These are phyloP conservation scores for Gonium pectorale DNA, from an alignment of 139 green algal species.

Conservation along the genomic window DNA sequence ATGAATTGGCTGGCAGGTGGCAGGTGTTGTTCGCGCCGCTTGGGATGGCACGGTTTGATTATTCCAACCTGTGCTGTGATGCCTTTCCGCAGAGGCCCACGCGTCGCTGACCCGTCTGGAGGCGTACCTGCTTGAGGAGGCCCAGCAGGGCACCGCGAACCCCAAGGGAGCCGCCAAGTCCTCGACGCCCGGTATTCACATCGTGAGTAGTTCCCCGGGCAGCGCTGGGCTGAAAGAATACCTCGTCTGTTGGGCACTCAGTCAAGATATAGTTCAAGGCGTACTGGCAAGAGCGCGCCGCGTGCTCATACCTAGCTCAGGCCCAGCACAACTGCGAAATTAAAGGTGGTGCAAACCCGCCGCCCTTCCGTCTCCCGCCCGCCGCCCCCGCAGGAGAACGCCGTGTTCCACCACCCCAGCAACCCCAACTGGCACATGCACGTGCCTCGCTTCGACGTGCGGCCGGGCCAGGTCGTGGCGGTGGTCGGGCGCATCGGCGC, in stretches of 20 bases:
- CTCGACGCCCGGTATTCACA: background rate
- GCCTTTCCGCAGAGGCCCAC: constrained; percentile 41
- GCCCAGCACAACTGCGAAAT: background rate
- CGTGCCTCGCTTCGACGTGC: constrained; percentile 52
- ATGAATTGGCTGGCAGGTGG: too few species aligned
- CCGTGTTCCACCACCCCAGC: constrained; percentile 63
- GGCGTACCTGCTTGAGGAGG: constrained; percentile 67
- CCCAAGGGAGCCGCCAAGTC: background rate
- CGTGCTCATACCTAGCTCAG: background rate
- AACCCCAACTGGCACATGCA: constrained; percentile 58
- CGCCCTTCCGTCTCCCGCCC: background rate
- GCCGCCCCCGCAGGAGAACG: constrained; percentile 47
- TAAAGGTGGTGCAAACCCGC: too few species aligned
- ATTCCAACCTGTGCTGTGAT: too few species aligned
- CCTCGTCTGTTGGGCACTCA: too few species aligned
- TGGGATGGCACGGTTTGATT: background rate
- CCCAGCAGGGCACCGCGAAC: constrained; percentile 19
- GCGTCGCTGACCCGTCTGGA: constrained; percentile 62
- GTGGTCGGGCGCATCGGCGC: constrained; percentile 68
- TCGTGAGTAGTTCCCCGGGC: too few species aligned
- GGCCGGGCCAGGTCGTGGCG: constrained; percentile 62
- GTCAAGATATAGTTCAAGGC: too few species aligned
- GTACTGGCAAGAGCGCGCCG: background rate
- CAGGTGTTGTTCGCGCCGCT: too few species aligned
- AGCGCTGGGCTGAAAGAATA: too few species aligned